Base-by-base conservation (phyloP, 2,329 filamentous ascomycete genomes). In the Aspergillus floridensis region DNA sequence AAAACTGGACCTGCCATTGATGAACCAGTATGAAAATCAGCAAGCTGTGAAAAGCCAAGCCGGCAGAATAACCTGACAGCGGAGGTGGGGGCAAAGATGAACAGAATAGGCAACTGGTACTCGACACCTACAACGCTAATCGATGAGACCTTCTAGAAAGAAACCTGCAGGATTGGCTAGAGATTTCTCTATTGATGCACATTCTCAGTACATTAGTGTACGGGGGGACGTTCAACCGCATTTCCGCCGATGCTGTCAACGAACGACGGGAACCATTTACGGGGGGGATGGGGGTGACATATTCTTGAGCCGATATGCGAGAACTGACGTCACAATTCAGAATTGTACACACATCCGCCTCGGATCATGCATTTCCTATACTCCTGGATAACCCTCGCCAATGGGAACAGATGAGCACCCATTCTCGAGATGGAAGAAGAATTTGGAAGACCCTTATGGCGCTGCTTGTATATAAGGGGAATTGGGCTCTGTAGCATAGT, bases 171-270 rank as follows among this genome's bases (percentile, higher is more conserved):
- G 57, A 63, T 53, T 46, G 35, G 56, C 62, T 46, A 57, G 63
- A 58, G 56, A 62, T 44, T 61, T 57, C 65, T 60, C 57, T 66
- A 58, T 57, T 59, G 32, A 65, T 57, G 58, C 59, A 50, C 57
- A 58, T 63, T 67, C 69, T 73, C 73, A 73, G 73, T 35, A 16
- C 12, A 35, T 35, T 16, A 35, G 72, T 67, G 66, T 61, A 54
- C 71, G 70, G 70, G 72, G 71, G 72, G 72, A 72, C 71, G 68
- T 56, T 32, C 46, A 61, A 62, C 48, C 67, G 67, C 70, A 70
- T 57, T 61, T 62, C 68, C 69, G 69, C 59, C 52, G 53, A 63
- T 61, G 59, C 24, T 59, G 53, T 41, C 31, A 59, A 54, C 32
- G 48, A 55, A 47, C 47, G 58, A 41, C 41, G 49, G 54, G 50